Base-by-base conservation (phyloP, 345 rosid genomes). In the Eucalyptus sideroxylon region DNA sequence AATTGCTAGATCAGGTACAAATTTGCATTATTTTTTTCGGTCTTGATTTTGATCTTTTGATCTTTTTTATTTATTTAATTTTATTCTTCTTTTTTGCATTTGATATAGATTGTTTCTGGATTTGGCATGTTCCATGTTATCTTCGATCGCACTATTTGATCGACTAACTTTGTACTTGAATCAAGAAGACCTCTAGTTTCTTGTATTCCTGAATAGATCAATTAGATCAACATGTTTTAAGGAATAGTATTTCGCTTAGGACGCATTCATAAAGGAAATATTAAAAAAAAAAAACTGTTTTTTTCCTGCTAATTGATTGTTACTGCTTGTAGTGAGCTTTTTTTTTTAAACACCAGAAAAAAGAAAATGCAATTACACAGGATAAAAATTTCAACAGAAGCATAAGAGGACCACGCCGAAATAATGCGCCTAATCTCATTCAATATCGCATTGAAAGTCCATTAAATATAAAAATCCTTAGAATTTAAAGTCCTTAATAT, bases 1-100 rank as follows among this genome's bases (percentile, higher is more conserved):
- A 92, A 53, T 91, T 91, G 31, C 95, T 93, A 56, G 95, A 95
- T 90, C 98, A 97, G 99, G 99, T 96, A 50, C 30, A 11, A 6
- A 21, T 77, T 40, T 40, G 30, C 47, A 21, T 19, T 24, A 0
- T 11, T 21, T 77, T 77, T 77, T 34, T 21, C 23, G 42, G 31
- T 24, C 62, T 45, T 42, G 45, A 10, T 40, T 62, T 15, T 6
- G 7, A 11, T 86, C 37, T 69, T 34, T 16, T 59, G 16, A 6
- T 87, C 21, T 65, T 27, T 9, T 80, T 7, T 24, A 2, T n/a
- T 50, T 50, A 6, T 14, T 50, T 50, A 2, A 1, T 50, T 50
- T 50, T 50, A 53, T 53, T 82, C 67, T 65, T 80, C 40, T 65
- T 26, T 50, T 90, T 27, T 45, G 34, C 7, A 51, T 47, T 86